phyloP scores from a whole-genome alignment of 164 flowering plant genomes.

The Pachysandra terminalis region DNA sequence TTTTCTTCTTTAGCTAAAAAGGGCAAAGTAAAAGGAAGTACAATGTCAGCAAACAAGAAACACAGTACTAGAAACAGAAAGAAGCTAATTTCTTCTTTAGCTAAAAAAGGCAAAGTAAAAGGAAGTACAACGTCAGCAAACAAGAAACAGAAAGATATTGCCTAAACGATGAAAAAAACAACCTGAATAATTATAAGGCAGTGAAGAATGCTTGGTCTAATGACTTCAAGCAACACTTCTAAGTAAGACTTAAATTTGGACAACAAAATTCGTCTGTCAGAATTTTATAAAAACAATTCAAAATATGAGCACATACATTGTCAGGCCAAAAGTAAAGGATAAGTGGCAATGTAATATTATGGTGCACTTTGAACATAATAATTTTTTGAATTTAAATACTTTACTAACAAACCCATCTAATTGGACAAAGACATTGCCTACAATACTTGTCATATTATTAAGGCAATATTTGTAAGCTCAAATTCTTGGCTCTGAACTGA shows the following conservation, averaged over 20 bases:
- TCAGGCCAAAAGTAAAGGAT: neutral
- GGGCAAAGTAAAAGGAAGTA: neutral
- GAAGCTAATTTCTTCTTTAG: constrained; percentile 72
- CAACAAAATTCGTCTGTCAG: no score
- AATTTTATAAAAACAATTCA: no score
- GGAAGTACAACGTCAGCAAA: neutral
- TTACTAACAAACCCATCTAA: neutral
- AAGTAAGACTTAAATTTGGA: neutral
- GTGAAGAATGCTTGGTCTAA: neutral
- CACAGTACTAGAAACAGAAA: constrained; percentile 1
- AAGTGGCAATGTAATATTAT: neutral
- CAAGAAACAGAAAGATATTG: neutral
- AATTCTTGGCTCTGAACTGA: no score
- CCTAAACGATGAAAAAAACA: neutral
- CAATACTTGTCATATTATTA: neutral
- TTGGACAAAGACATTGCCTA: no score
- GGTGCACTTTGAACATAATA: no score
- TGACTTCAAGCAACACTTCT: neutral
- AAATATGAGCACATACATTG: neutral
- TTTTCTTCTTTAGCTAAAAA: constrained; percentile 70
- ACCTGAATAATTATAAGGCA: neutral
- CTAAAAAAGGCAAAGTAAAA: constrained; percentile 30
- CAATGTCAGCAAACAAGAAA: constrained; percentile 1
- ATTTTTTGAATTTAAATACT: no score
- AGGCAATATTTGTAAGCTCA: no score